Base-by-base conservation (phyloP, 228 moss, liverwort and hornwort species). In the Sphagnum magellanicum region DNA sequence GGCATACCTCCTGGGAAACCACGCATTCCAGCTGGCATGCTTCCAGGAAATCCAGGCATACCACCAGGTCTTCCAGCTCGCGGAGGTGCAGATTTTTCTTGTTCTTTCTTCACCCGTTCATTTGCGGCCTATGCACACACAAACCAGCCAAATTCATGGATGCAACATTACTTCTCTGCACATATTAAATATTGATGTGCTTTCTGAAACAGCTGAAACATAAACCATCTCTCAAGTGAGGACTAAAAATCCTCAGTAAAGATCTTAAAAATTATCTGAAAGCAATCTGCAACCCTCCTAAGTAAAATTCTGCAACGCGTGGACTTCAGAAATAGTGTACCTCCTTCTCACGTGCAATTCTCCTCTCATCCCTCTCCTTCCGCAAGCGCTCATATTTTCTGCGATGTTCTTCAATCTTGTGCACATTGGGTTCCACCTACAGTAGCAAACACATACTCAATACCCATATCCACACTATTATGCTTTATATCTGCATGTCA, bases 371-470 rank as follows among this genome's bases (percentile, higher is more conserved):
- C 62, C 88, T 90, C 64, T 93, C 93, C 73, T 86, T 93, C 4
- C 87, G 88, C 81, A 97, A 75, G 68, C 93, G 85, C 51, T 90
- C 91, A 65, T 97, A 97, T 73, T 97, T 97, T 65, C 88, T 89
- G 58, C 88, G 91, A 74, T 97, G 97, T 55, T 97, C 93, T 64
- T 97, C 88, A 65, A 97, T 76, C 79, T 87, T 93, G 76, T 85
- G 91, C 49, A 79, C 90, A 69, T 91, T 97, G 61, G 93, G 93
- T 74, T 93, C 93, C 64, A 97, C 91, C 96, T 97, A 64, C n/a
- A 60, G 66, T 8, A 59, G 12, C 59, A 48, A 46, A 12, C 6
- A 60, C 53, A 55, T 32, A 32, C 32, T 32, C 32, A 32, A 32
- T 32, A 32, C 32, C 32, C 32, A 32, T 32, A 32, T 32, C 32